These are phyloP conservation scores for Anthracocystis setariae DNA, from an alignment of 1,284 basidiomycete species.

Conservation along the genomic window DNA sequence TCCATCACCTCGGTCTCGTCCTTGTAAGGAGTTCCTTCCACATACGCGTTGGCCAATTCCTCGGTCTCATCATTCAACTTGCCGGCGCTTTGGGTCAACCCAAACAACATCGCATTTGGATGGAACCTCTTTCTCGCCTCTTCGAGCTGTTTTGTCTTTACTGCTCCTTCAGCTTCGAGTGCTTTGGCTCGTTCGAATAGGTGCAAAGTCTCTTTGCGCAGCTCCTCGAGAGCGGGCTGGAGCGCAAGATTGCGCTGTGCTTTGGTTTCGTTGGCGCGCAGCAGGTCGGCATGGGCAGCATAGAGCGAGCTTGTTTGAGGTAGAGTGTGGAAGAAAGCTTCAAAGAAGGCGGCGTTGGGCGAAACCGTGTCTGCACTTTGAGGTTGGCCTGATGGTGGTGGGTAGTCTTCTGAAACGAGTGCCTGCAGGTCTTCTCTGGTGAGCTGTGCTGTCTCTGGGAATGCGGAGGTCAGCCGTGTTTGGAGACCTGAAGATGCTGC, in stretches of 20 bases:
- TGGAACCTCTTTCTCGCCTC: constrained; percentile 58
- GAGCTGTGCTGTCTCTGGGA: constrained; percentile 48
- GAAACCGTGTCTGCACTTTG: constrained; percentile 11
- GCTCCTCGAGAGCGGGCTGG: constrained; percentile 50
- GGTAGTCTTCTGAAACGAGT: constrained; percentile 34
- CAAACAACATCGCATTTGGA: constrained; percentile 53
- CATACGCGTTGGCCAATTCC: constrained; percentile 60
- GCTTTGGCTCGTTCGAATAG: constrained; percentile 52
- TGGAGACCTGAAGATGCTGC: constrained; percentile 21
- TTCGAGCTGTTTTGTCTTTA: constrained; percentile 33
- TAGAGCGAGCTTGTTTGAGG: constrained; percentile 47
- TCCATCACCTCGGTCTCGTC: constrained; percentile 35
- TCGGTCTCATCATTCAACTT: constrained; percentile 59
- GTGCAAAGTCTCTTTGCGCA: constrained; percentile 55
- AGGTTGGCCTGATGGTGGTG: constrained; percentile 4
- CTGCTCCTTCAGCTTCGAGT: constrained; percentile 50
- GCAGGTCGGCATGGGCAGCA: constrained; percentile 40
- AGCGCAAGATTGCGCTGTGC: constrained; percentile 51
- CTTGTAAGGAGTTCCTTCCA: constrained; percentile 55
- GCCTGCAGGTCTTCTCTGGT: constrained; percentile 50
- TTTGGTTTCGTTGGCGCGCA: constrained; percentile 47
- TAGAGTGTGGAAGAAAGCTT: constrained; percentile 52
- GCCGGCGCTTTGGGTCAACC: constrained; percentile 45
- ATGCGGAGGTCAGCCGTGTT: constrained; percentile 48
- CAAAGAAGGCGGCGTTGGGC: constrained; percentile 37